Evolutionary conservation across 2,329 filamentous ascomycete genomes (phyloP), one percentile per base, ranked within the genome.

Genomic region (Botryotinia calthae): DNA sequence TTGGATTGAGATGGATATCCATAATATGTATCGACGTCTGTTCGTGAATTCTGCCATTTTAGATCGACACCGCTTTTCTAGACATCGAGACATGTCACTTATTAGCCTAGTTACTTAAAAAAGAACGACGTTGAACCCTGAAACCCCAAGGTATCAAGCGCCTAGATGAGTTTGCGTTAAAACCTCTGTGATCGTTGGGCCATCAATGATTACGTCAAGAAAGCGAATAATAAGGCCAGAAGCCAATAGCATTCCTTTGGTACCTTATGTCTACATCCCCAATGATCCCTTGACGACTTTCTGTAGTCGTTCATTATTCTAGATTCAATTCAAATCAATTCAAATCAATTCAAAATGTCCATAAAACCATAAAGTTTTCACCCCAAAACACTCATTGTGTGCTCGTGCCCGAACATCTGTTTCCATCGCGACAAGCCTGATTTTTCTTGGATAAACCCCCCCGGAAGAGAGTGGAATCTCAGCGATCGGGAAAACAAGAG

Each of bases 391-490:
- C 63, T 67, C 8, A 56, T n/a, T 37, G 28, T 64, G 22, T 58
- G 40, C 69, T 71, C 59, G 59, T 71, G 69, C 69, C 56, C 61
- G 58, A 65, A 65, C 40, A 37, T 40, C 70, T 48, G 61, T 67
- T 59, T 54, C 48, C 70, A 56, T 67, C 48, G 40, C 62, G 62
- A 48, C 62, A 48, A 72, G n/a, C 63, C 28, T 56, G 42, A 44
- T 28, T 58, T 42, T 31, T 56, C 37, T 37, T n/a, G 10, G 20
- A n/a, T 20, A 44, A 46, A 7, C 28, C 58, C 68, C 54, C 58
- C 28, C 58, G 31, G 59, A 63, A 65, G 51, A 42, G 59, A 31
- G 48, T 48, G 37, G 70, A 42, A 46, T 54, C 37, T n/a, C 37
- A 51, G 44, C 22, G 51, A 51, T 65, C 44, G 34, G 34, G 48